These are phyloP conservation scores for Knoxia roxburghii DNA, from an alignment of 257 asterid genomes.

Conservation along the genomic window DNA sequence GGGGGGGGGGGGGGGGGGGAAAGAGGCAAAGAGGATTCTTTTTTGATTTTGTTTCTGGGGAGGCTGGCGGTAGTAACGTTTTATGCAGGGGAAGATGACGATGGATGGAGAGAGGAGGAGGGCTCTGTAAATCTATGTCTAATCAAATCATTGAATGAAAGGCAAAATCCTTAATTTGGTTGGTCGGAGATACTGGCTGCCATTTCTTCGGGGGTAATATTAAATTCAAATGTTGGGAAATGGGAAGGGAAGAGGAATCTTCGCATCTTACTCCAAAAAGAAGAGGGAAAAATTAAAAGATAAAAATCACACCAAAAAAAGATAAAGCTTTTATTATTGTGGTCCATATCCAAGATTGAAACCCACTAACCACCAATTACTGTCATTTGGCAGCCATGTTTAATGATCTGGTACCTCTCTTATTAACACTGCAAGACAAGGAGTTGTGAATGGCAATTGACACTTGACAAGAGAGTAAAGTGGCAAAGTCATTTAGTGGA, in stretches of 20 bases:
- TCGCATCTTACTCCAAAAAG: not conserved
- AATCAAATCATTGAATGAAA: not conserved
- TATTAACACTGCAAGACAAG: too few species aligned
- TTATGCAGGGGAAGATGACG: not conserved
- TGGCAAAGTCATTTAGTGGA: too few species aligned
- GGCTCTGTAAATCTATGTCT: not conserved
- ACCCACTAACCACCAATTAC: not conserved
- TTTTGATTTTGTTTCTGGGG: not conserved
- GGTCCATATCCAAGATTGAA: not conserved
- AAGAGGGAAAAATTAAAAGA: not conserved
- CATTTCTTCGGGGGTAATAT: not conserved
- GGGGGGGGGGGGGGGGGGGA: too few species aligned
- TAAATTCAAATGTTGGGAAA: slow-evolving; percentile 1
- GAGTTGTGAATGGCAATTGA: too few species aligned
- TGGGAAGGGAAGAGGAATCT: slow-evolving; percentile 8
- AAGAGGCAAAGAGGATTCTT: too few species aligned
- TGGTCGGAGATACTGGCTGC: not conserved
- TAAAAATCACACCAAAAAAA: not conserved
- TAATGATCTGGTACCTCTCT: not conserved
- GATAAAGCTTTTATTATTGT: not conserved
- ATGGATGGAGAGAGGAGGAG: not conserved
- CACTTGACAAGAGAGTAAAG: too few species aligned
- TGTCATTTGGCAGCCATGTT: not conserved
- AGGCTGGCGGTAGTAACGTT: too few species aligned
- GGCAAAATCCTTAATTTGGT: not conserved